Base-by-base conservation (phyloP, 179 eudicot species). In the Patellifolia procumbens region DNA sequence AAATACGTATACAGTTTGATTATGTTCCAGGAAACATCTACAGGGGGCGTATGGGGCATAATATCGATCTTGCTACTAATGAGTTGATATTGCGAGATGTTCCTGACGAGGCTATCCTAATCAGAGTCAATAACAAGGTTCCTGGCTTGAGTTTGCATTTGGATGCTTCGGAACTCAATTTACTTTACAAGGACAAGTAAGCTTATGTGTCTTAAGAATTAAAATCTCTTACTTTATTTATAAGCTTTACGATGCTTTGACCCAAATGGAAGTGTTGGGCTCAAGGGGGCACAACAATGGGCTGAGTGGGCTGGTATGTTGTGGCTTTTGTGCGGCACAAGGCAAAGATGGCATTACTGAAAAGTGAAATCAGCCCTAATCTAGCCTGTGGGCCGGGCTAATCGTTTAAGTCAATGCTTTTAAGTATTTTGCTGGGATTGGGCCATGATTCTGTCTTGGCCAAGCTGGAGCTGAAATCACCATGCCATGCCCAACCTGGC, bases 181-280 rank as follows among this genome's bases (percentile, higher is more conserved):
- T 83, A 62, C 79, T 80, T 22, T 83, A 83, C 63, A 83, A 83
- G 64, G 86, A 83, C 51, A 83, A 64, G 86, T 80, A 77, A 73
- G 76, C 37, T 52, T 42, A 20, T 42, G 16, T 69, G 29, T 39
- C n/a, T 72, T 72, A 11, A 35, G 20, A n/a, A n/a, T n/a, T n/a
- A n/a, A 34, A 56, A 22, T 39, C 77, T 10, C 9, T 15, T 11
- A 37, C 6, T 55, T 45, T n/a, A n/a, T n/a, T n/a, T n/a, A n/a
- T n/a, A n/a, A n/a, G n/a, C n/a, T 28, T 55, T 78, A 4, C 7
- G 67, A 45, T 29, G 8, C 2, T 35, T 34, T 62, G 66, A 34
- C 7, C 15, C 26, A 1, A 20, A 52, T 5, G 0, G 1, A 53
- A 17, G 58, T 53, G 58, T 20, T 53, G 58, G 24, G 58, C 58